A percentile compares a stretch with the other conserved stretches of the same genome.
These are phyloP conservation scores for Aspergillus hancockii DNA, from an alignment of 495 filamentous ascomycete species.

Conservation along the genomic window DNA sequence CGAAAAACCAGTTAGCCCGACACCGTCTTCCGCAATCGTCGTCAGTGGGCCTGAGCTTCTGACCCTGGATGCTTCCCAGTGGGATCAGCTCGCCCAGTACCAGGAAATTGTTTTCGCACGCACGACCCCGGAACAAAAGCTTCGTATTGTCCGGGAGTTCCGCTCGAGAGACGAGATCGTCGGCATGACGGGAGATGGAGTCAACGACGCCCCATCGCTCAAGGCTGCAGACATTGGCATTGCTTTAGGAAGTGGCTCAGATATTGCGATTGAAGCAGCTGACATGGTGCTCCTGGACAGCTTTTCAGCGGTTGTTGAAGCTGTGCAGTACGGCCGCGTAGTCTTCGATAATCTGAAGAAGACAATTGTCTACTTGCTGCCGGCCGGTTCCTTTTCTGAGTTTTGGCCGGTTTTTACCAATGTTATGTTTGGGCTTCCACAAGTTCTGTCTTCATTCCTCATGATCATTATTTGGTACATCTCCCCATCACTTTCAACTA, in stretches of 20 bases:
- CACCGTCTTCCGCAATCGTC: conserved; percentile 45
- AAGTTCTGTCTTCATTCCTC: conserved; percentile 64
- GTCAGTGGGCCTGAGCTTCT: conserved; percentile 59
- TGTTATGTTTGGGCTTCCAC: conserved; percentile 67
- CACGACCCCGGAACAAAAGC: conserved; percentile 73
- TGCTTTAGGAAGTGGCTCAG: conserved; percentile 49
- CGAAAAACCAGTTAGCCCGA: conserved; percentile 6
- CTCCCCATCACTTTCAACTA: too few relatives aligned
- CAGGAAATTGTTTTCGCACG: conserved; percentile 69
- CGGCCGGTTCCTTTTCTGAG: conserved; percentile 67
- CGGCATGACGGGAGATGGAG: conserved; percentile 59
- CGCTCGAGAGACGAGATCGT: conserved; percentile 50
- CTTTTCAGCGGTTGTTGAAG: conserved; percentile 67
- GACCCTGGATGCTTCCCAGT: conserved; percentile 58
- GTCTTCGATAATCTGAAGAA: conserved; percentile 62
- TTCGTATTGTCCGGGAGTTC: conserved; percentile 70
- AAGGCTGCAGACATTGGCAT: conserved; percentile 57
- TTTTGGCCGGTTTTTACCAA: conserved; percentile 70
- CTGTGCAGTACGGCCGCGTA: conserved; percentile 58
- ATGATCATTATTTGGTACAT: conserved; percentile 71
- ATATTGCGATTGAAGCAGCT: conserved; percentile 70
- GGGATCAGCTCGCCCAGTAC: conserved; percentile 58
- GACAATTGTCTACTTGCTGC: conserved; percentile 55
- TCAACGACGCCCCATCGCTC: conserved; percentile 60
- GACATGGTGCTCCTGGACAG: conserved; percentile 71